Evolutionary conservation across 306 rosid genomes (phyloP).

Genomic region (Castanea crenata): DNA sequence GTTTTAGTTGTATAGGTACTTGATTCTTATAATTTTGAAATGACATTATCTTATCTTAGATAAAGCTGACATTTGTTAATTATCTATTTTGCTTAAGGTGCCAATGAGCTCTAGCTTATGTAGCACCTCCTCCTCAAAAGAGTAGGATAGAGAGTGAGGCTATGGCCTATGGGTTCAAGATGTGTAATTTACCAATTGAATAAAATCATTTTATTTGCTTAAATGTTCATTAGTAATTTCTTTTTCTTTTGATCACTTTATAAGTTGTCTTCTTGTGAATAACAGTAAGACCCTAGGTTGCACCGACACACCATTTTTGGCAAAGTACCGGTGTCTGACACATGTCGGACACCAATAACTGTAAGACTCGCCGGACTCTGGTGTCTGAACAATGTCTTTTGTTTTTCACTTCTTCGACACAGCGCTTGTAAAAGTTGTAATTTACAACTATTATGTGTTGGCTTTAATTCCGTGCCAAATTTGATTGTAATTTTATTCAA

Average conservation of each 20-base stretch:
- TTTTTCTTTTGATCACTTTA: not conserved
- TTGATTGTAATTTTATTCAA: too few species aligned
- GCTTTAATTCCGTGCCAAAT: too few species aligned
- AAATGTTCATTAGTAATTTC: constrained; percentile 1
- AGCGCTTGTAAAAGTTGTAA: too few species aligned
- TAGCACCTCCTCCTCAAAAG: not conserved
- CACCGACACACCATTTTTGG: too few species aligned
- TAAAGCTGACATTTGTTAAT: not conserved
- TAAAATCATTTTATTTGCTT: not conserved
- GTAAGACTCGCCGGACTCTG: too few species aligned
- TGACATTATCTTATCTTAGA: not conserved
- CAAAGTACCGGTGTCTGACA: too few species aligned
- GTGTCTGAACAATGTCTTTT: too few species aligned
- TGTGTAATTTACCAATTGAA: not conserved
- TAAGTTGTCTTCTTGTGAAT: not conserved
- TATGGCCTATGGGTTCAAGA: not conserved
- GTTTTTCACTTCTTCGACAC: too few species aligned
- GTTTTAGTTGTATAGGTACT: not conserved
- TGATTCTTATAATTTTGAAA: not conserved
- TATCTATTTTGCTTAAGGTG: constrained; percentile 1
- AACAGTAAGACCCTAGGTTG: not conserved
- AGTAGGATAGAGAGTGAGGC: not conserved
- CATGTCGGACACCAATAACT: too few species aligned
- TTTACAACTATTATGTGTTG: too few species aligned
- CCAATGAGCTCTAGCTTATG: not conserved